Evolutionary conservation across 768 basidiomycete species (phyloP).

Genomic region (Mycena leptocephala): DNA sequence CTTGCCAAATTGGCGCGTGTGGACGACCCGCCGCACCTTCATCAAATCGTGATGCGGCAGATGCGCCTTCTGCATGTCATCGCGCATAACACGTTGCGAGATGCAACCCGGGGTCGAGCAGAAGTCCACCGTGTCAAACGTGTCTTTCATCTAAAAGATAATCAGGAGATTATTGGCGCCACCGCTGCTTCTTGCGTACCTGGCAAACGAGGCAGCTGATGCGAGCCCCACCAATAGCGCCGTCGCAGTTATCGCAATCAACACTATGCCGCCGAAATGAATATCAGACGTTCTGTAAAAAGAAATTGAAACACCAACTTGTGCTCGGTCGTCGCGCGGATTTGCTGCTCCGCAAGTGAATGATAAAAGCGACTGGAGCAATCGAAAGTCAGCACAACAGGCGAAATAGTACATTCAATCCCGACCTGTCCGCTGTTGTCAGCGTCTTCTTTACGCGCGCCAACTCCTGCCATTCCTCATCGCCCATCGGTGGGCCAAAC

Average conservation of each 20-base stretch:
- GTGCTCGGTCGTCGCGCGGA: slow-evolving; percentile 39
- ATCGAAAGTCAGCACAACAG: too few relatives aligned
- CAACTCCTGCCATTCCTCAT: slow-evolving; percentile 38
- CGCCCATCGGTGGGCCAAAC: slow-evolving; percentile 36
- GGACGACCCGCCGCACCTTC: slow-evolving; percentile 42
- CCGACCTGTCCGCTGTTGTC: slow-evolving; percentile 36
- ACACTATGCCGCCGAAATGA: slow-evolving; percentile 17
- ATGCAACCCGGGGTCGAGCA: slow-evolving; percentile 45
- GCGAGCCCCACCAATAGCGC: slow-evolving; percentile 44
- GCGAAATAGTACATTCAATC: not conserved
- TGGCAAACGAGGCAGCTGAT: slow-evolving; percentile 51
- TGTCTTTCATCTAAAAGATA: slow-evolving; percentile 11
- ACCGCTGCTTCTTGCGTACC: not conserved
- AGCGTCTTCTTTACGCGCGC: slow-evolving; percentile 32
- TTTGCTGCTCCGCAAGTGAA: slow-evolving; percentile 31
- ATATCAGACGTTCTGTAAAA: too few relatives aligned
- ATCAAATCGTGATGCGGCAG: slow-evolving; percentile 48
- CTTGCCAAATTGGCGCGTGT: slow-evolving; percentile 33
- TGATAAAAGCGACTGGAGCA: slow-evolving; percentile 40
- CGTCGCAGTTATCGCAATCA: slow-evolving; percentile 44
- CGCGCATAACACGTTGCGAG: slow-evolving; percentile 26
- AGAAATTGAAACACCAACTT: slow-evolving; percentile 22
- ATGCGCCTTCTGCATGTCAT: slow-evolving; percentile 41
- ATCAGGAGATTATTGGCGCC: not conserved
- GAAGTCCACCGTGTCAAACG: slow-evolving; percentile 45